A percentile compares a stretch with the other conserved stretches of the same genome.
Conservation (phyloP, 805 yeast genomes). For the Candida sithepensis region DNA sequence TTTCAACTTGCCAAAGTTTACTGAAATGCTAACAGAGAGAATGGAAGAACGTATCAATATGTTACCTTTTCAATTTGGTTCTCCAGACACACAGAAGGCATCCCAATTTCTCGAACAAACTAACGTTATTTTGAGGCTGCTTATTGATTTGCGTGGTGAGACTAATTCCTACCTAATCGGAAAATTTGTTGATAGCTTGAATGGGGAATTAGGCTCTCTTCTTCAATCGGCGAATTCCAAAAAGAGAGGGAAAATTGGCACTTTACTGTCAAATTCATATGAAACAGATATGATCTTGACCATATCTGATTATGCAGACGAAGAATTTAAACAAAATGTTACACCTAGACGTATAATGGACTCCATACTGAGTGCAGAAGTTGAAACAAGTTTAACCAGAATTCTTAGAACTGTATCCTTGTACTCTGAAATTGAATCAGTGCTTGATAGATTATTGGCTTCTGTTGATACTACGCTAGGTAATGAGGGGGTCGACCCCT, state of each 20-base stretch:
- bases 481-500: conserved; percentile 5
- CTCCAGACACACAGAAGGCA: conserved; percentile 27
- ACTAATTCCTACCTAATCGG: conserved; percentile 5
- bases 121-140: conserved; percentile 6
- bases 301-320: conserved; percentile 16
- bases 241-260: neutral
- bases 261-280: conserved; percentile 9
- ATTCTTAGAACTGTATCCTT: conserved; percentile 8
- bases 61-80: conserved; percentile 17
- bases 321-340: conserved; percentile 6
- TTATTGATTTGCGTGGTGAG: conserved; percentile 5
- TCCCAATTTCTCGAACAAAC: conserved; percentile 9
- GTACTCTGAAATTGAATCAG: neutral
- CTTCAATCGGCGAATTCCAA: conserved; percentile 8
- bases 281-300: conserved; percentile 21
- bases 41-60: conserved; percentile 14
- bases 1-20: conserved; percentile 11
- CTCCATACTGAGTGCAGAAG: conserved; percentile 19
- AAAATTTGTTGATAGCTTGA: conserved; percentile 8
- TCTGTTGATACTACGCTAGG: neutral
- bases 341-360: conserved; percentile 13
- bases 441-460: conserved; percentile 2
- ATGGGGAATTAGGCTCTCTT: conserved; percentile 13
- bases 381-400: conserved; percentile 15
- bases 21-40: conserved; percentile 1